Percentiles rank a stretch among this genome's conserved stretches.
These are phyloP conservation scores for Zygotorulaspora chibaensis DNA, from an alignment of 805 yeast species.

Conservation along the genomic window DNA sequence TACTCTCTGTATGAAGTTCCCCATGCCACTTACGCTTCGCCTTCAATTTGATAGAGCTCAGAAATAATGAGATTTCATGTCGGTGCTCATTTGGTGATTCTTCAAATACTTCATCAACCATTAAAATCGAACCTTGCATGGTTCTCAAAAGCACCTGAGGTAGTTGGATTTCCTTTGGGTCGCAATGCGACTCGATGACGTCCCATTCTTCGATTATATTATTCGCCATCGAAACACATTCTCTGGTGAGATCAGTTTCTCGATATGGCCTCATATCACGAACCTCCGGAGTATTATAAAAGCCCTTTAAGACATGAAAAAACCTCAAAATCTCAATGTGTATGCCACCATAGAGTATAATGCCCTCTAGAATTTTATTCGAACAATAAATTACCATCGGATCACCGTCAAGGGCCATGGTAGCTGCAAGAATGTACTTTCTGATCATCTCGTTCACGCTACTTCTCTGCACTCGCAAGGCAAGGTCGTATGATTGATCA, in stretches of 20 bases:
- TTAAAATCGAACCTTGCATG: conserved; percentile 8
- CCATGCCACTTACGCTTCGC: conserved; percentile 12
- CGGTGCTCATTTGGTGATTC: conserved; percentile 12
- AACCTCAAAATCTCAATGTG: conserved; percentile 42
- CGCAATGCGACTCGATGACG: neutral
- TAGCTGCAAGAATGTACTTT: conserved; percentile 37
- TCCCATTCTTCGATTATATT: conserved; percentile 13
- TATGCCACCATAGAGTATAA: conserved; percentile 43
- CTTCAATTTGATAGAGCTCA: conserved; percentile 17
- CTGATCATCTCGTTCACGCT: conserved; percentile 37
- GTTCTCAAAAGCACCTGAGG: conserved; percentile 8
- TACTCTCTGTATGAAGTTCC: neutral
- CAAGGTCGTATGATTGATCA: conserved; percentile 6
- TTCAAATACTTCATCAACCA: conserved; percentile 7
- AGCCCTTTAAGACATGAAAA: conserved; percentile 37
- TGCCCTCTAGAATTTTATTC: conserved; percentile 41
- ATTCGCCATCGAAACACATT: conserved; percentile 11
- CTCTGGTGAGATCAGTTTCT: conserved; percentile 6
- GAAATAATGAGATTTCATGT: conserved; percentile 12
- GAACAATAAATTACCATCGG: conserved; percentile 34
- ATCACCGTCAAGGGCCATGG: conserved; percentile 38
- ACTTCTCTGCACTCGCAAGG: conserved; percentile 10
- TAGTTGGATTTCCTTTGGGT: conserved; percentile 4
- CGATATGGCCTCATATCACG: neutral
- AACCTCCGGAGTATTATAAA: conserved; percentile 13